These are phyloP conservation scores for Jackrogersella minutella DNA, from an alignment of 495 filamentous ascomycete species.

Conservation along the genomic window DNA sequence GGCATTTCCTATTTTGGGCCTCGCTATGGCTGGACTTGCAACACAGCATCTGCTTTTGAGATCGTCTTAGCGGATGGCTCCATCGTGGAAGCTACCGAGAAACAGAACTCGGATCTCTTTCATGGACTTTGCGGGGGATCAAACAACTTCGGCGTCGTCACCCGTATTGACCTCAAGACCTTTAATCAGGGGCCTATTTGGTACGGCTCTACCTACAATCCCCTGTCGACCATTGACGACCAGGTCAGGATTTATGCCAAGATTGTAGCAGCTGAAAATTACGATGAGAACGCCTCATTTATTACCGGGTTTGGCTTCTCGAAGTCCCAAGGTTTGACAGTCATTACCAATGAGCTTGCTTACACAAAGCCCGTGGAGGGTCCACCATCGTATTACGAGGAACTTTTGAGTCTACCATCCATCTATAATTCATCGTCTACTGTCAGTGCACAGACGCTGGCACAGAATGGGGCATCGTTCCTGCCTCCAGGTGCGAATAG, in stretches of 20 bases:
- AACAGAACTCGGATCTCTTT: constrained; percentile 60
- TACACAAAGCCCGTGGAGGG: constrained; percentile 23
- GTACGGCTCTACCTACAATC: constrained; percentile 42
- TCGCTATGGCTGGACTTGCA: constrained; percentile 59
- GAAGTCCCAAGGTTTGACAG: not conserved
- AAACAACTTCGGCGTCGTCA: constrained; percentile 35
- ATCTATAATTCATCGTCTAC: no score
- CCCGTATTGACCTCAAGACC: constrained; percentile 55
- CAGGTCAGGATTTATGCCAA: constrained; percentile 19
- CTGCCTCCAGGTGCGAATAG: no score
- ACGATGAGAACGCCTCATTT: constrained; percentile 23
- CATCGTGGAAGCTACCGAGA: constrained; percentile 57
- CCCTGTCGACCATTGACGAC: constrained; percentile 20
- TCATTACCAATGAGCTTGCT: constrained; percentile 10
- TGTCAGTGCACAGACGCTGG: no score
- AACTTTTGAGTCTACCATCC: no score
- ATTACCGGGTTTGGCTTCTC: constrained; percentile 4
- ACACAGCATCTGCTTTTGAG: constrained; percentile 57
- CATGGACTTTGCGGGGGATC: constrained; percentile 65
- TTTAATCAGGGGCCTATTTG: constrained; percentile 55
- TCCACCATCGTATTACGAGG: no score
- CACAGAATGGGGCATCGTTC: no score
- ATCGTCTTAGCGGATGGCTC: constrained; percentile 65
- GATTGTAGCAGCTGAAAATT: constrained; percentile 24
- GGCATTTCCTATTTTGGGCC: constrained; percentile 55